Evolutionary conservation across 2,329 filamentous ascomycete genomes (phyloP).

Genomic region (Dactylellina drechsleri): DNA sequence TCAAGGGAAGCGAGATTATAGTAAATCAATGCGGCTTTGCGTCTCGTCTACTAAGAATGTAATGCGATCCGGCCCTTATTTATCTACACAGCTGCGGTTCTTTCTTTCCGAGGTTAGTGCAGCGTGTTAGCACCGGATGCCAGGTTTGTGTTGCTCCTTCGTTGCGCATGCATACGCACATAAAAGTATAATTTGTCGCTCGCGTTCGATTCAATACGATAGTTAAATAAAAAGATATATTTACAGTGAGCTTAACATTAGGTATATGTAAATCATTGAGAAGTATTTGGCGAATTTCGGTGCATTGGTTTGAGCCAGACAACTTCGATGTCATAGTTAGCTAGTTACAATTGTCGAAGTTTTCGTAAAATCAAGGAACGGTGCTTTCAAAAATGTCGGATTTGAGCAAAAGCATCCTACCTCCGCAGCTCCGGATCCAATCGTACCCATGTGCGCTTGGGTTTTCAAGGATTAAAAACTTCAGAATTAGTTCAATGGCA

Average conservation of each 20-base stretch:
- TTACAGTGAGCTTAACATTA: too few species aligned
- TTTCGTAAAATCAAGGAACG: too few species aligned
- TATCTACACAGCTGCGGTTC: not conserved
- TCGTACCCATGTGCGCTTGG: slow-evolving; percentile 27
- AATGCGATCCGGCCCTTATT: not conserved
- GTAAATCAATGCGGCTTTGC: slow-evolving; percentile 35
- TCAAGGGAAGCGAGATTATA: slow-evolving; percentile 32
- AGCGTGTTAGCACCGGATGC: not conserved
- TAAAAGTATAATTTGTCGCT: not conserved
- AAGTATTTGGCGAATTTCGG: too few species aligned
- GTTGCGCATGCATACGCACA: slow-evolving; percentile 10
- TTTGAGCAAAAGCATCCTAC: too few species aligned
- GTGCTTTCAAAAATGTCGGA: too few species aligned
- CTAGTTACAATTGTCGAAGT: too few species aligned
- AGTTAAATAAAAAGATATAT: too few species aligned
- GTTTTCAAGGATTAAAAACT: slow-evolving; percentile 23
- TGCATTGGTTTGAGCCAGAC: too few species aligned
- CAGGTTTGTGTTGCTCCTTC: not conserved
- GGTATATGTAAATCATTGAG: too few species aligned
- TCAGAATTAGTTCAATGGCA: slow-evolving; percentile 7
- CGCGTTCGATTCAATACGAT: too few species aligned
- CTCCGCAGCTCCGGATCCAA: slow-evolving; percentile 13
- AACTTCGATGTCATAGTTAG: too few species aligned
- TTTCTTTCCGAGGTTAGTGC: too few species aligned
- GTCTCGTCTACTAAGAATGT: not conserved